Percentiles rank a stretch among this genome's conserved stretches.
These are phyloP conservation scores for Thinopyrum obtusiflorum DNA, from an alignment of 202 grass and related monocot species.

Conservation along the genomic window DNA sequence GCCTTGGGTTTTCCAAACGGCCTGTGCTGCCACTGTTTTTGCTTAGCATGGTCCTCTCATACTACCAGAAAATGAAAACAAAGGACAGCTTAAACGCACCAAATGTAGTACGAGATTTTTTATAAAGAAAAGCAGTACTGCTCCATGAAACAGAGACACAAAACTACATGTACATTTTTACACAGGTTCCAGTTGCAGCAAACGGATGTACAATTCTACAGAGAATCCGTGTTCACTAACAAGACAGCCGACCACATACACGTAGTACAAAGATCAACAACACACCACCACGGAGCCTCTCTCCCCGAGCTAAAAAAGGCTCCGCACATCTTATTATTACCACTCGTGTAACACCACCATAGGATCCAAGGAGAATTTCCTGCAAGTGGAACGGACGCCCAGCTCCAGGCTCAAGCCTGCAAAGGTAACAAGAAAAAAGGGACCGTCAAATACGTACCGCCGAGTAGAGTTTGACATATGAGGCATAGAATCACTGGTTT, in stretches of 20 bases:
- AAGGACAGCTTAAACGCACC: too few relatives aligned
- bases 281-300: not conserved
- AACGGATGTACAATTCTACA: slow-evolving; percentile 34
- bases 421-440: not conserved
- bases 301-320: not conserved
- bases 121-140: too few relatives aligned
- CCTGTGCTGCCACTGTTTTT: too few relatives aligned
- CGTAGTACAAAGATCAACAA: not conserved
- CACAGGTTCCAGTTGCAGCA: slow-evolving; percentile 12
- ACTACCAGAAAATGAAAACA: too few relatives aligned
- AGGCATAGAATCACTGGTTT: not conserved
- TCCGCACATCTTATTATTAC: not conserved
- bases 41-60: too few relatives aligned
- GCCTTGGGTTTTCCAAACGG: too few relatives aligned
- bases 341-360: not conserved
- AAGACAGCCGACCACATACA: not conserved
- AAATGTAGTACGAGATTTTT: too few relatives aligned
- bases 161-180: slow-evolving; percentile 27
- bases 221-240: not conserved
- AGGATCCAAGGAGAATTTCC: not conserved
- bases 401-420: slow-evolving; percentile 28
- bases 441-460: not conserved
- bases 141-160: not conserved
- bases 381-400: not conserved
- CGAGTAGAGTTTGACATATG: not conserved